Conservation (phyloP, 2,329 filamentous ascomycete genomes). For the Albifimbria verrucaria region DNA sequence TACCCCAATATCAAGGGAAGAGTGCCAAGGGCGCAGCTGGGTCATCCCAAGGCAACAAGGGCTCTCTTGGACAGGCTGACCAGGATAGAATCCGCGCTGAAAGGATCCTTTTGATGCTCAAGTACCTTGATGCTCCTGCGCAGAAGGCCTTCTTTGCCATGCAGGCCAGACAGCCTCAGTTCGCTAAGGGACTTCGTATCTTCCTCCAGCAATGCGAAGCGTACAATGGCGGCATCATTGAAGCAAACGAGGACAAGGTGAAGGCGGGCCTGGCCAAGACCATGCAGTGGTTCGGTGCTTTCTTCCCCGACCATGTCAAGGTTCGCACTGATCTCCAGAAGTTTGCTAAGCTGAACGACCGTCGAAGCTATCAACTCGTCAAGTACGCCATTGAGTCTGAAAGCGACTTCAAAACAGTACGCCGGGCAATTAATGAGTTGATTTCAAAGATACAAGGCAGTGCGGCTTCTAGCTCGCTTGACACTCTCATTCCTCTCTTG, state of each 20-base stretch:
- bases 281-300: slow-evolving; percentile 68
- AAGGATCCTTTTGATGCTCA: slow-evolving; percentile 77
- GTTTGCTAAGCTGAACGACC: slow-evolving; percentile 88
- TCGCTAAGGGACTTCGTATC: slow-evolving; percentile 69
- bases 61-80: slow-evolving; percentile 50
- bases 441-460: slow-evolving; percentile 74
- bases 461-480: slow-evolving; percentile 62
- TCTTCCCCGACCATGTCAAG: slow-evolving; percentile 71
- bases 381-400: slow-evolving; percentile 80
- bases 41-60: slow-evolving; percentile 38
- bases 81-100: slow-evolving; percentile 77
- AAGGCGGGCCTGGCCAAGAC: slow-evolving; percentile 70
- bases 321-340: slow-evolving; percentile 78
- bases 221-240: slow-evolving; percentile 83
- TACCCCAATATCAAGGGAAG: slow-evolving; percentile 69
- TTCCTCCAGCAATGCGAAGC: slow-evolving; percentile 83
- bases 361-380: slow-evolving; percentile 84
- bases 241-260: slow-evolving; percentile 65
- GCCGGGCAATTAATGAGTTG: slow-evolving; percentile 86
- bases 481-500: slow-evolving; percentile 77
- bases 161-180: slow-evolving; percentile 72
- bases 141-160: slow-evolving; percentile 87
- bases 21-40: slow-evolving; percentile 60
- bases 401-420: slow-evolving; percentile 88
- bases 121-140: slow-evolving; percentile 71